Percentiles rank a stretch among this genome's conserved stretches.
Evolutionary conservation across 148 eudicot species (phyloP).

Genomic region (Chenopodium berlandieri): DNA sequence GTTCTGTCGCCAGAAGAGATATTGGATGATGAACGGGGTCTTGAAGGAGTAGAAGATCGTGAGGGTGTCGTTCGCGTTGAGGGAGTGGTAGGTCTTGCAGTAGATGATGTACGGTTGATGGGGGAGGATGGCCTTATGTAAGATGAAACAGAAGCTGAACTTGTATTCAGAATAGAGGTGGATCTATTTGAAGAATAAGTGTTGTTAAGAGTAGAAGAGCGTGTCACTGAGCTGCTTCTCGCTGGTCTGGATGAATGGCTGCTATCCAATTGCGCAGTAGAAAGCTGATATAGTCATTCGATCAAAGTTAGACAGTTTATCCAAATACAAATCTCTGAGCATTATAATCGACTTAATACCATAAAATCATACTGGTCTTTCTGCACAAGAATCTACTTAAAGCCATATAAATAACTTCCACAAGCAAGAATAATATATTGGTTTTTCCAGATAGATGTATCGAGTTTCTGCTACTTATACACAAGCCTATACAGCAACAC

Average conservation of each 20-base stretch:
- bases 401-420: not conserved
- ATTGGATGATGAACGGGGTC: conserved; percentile 49
- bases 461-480: not conserved
- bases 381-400: too few species aligned
- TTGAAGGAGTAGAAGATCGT: conserved; percentile 68
- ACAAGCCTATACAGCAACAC: not conserved
- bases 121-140: conserved; percentile 92
- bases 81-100: conserved; percentile 80
- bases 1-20: conserved; percentile 56
- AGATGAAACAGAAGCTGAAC: conserved; percentile 93
- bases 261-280: conserved; percentile 72
- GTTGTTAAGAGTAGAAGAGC: conserved; percentile 62
- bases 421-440: not conserved
- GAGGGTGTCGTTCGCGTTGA: conserved; percentile 64
- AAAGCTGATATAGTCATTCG: conserved; percentile 47
- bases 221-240: conserved; percentile 90
- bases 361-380: not conserved
- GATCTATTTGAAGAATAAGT: conserved; percentile 64
- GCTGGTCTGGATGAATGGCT: conserved; percentile 56
- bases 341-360: not conserved
- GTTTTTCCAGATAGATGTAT: not conserved
- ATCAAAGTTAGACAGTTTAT: conserved; percentile 14
- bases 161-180: conserved; percentile 75
- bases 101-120: conserved; percentile 62
- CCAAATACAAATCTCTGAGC: not conserved